Evolutionary conservation across 2,329 filamentous ascomycete genomes (phyloP).

Genomic region (Aspergillus chevalieri): DNA sequence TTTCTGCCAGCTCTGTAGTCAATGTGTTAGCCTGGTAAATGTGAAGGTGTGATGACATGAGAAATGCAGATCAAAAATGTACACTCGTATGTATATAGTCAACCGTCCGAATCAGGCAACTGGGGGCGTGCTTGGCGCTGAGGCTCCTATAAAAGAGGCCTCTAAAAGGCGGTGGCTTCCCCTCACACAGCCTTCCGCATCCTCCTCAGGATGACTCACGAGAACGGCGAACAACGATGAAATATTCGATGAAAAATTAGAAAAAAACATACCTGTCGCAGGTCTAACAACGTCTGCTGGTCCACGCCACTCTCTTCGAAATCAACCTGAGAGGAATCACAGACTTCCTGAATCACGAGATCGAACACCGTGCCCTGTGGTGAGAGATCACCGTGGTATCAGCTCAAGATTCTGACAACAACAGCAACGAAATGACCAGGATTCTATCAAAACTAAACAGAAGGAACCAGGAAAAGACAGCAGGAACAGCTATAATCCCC

Average conservation of each 20-base stretch:
- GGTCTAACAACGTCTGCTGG: conserved; percentile 74
- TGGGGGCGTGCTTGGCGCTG: conserved; percentile 14
- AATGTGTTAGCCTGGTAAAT: not conserved
- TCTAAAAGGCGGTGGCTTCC: conserved; percentile 32
- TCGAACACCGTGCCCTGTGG: conserved; percentile 70
- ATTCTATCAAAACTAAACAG: conserved; percentile 1
- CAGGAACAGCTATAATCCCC: not conserved
- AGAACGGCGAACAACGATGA: too few relatives aligned
- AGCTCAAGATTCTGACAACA: conserved; percentile 18
- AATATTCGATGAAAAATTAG: not conserved
- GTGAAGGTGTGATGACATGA: not conserved
- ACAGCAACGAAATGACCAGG: not conserved
- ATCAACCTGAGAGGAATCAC: conserved; percentile 84
- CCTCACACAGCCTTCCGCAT: conserved; percentile 31
- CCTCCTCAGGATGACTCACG: conserved; percentile 9
- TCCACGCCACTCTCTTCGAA: conserved; percentile 96
- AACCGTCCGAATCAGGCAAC: too few relatives aligned
- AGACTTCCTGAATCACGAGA: conserved; percentile 88
- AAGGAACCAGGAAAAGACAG: conserved; percentile 2
- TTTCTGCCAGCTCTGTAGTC: conserved; percentile 77
- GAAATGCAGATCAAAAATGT: too few relatives aligned
- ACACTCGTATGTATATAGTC: too few relatives aligned
- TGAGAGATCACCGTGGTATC: conserved; percentile 15
- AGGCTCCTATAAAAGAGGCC: conserved; percentile 25
- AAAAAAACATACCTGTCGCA: conserved; percentile 67